Conservation (phyloP, 495 filamentous ascomycete genomes). For the Usnea hakonensis region DNA sequence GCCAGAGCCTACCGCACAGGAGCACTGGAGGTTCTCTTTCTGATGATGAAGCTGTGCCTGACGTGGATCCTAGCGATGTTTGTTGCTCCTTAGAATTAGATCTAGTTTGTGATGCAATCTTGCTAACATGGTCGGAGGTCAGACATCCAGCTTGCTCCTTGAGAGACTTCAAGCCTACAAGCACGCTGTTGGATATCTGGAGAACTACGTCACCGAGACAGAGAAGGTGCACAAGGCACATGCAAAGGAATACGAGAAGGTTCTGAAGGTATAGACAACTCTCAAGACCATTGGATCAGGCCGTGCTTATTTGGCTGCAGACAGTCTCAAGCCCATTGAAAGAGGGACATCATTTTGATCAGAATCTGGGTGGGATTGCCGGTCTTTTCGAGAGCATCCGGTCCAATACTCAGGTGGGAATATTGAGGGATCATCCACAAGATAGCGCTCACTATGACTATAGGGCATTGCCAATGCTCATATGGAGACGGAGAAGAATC, state of each 20-base stretch:
- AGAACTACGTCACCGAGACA: slow-evolving; percentile 75
- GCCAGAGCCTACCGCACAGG: slow-evolving; percentile 8
- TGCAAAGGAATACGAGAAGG: slow-evolving; percentile 91
- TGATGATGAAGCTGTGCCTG: slow-evolving; percentile 62
- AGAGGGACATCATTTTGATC: slow-evolving; percentile 86
- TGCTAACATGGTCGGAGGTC: background rate
- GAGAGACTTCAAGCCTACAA: slow-evolving; percentile 92
- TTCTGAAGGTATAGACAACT: slow-evolving; percentile 60
- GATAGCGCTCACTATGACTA: slow-evolving; percentile 13
- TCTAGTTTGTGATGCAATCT: background rate
- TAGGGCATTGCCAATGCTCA: slow-evolving; percentile 79
- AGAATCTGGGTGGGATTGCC: slow-evolving; percentile 73
- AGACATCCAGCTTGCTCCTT: slow-evolving; percentile 69
- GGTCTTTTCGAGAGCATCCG: slow-evolving; percentile 90
- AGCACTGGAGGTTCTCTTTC: slow-evolving; percentile 10
- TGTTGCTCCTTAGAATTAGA: slow-evolving; percentile 25
- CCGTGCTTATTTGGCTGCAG: slow-evolving; percentile 32
- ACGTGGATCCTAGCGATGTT: slow-evolving; percentile 73
- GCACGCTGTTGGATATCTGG: slow-evolving; percentile 81
- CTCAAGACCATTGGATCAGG: slow-evolving; percentile 1
- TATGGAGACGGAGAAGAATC: slow-evolving; percentile 75
- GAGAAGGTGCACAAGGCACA: slow-evolving; percentile 78
- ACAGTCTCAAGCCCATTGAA: slow-evolving; percentile 77
- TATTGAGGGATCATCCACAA: background rate
- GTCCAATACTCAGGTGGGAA: slow-evolving; percentile 70